Conservation (phyloP, 768 basidiomycete species). For the Nevesoporus exiguus region DNA sequence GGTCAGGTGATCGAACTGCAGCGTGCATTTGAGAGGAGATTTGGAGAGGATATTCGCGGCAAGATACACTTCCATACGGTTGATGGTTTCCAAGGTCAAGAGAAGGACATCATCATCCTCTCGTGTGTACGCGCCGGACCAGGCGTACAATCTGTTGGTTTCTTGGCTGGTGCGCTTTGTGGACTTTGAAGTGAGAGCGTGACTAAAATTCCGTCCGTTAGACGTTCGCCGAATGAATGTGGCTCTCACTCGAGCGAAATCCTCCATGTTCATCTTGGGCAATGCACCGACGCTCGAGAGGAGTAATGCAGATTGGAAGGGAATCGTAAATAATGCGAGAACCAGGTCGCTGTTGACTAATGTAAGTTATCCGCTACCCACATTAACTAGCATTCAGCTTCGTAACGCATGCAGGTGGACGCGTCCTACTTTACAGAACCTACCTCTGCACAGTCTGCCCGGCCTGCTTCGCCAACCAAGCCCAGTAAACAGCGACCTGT, state of each 20-base stretch:
- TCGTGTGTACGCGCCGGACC: slow-evolving; percentile 95
- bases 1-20: slow-evolving; percentile 81
- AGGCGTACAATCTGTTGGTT: slow-evolving; percentile 79
- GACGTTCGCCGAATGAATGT: slow-evolving; percentile 95
- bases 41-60: slow-evolving; percentile 65
- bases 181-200: background rate
- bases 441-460: slow-evolving; percentile 9
- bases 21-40: slow-evolving; percentile 62
- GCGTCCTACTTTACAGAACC: slow-evolving; percentile 38
- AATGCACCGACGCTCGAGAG: slow-evolving; percentile 86
- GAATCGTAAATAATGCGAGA: slow-evolving; percentile 75
- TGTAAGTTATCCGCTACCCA: slow-evolving; percentile 36
- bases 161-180: slow-evolving; percentile 63
- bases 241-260: slow-evolving; percentile 94
- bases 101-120: slow-evolving; percentile 96
- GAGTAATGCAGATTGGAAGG: slow-evolving; percentile 75
- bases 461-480: slow-evolving; percentile 21
- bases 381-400: background rate
- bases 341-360: slow-evolving; percentile 58
- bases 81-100: slow-evolving; percentile 98
- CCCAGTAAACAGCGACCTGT: slow-evolving; percentile 20
- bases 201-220: slow-evolving; percentile 20
- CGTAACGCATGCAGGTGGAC: slow-evolving; percentile 29
- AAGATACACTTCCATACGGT: slow-evolving; percentile 94
- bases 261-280: slow-evolving; percentile 91